phyloP scores from a whole-genome alignment of 2,329 filamentous ascomycete genomes.

The Cladorrhinum sp. region DNA sequence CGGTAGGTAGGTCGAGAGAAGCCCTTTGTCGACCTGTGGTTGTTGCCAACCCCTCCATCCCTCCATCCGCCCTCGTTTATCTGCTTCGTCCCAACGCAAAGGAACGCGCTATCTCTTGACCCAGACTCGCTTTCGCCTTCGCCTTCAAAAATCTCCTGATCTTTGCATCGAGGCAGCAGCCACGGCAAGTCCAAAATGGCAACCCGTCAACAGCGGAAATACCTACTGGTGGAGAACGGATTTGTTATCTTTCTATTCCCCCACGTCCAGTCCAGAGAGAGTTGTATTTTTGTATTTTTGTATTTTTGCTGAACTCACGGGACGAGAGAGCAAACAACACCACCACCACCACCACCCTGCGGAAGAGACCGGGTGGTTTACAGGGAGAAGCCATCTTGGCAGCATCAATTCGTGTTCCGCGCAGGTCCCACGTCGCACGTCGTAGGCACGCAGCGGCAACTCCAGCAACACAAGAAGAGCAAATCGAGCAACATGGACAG shows the following conservation, averaged over 20 bases:
- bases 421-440: too few relatives aligned
- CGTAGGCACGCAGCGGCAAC: background rate
- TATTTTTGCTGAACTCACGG: background rate
- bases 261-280: slow-evolving; percentile 1
- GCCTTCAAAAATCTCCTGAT: background rate
- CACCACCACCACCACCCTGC: background rate
- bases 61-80: background rate
- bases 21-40: too few relatives aligned
- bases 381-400: slow-evolving; percentile 3
- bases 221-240: background rate
- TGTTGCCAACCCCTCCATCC: background rate
- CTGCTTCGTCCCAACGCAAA: too few relatives aligned
- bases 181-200: slow-evolving; percentile 3
- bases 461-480: slow-evolving; percentile 6
- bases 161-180: background rate
- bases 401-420: slow-evolving; percentile 7
- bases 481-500: slow-evolving; percentile 2
- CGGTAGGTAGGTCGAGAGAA: background rate
- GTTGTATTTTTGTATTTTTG: background rate
- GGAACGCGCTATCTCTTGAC: background rate
- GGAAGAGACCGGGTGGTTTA: background rate
- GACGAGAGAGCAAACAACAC: background rate
- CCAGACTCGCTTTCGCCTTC: background rate
- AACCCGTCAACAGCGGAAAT: slow-evolving; percentile 1
- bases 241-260: slow-evolving; percentile 1